A percentile compares a stretch with the other conserved stretches of the same genome.
Conservation (phyloP, 257 asterid species). For the Vinca minor region DNA sequence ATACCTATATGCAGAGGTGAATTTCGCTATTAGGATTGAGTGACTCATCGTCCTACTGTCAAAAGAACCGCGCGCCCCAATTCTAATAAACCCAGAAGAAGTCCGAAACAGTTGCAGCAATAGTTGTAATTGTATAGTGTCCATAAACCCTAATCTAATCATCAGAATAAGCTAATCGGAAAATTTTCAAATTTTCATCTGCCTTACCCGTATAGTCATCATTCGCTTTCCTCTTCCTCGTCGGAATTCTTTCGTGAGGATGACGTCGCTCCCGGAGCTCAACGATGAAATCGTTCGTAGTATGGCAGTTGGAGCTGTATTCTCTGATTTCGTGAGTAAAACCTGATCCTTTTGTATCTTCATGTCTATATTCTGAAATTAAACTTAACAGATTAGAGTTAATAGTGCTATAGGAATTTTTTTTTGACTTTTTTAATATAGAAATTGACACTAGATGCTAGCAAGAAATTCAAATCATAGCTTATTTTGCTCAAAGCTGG, state of each 20-base stretch:
- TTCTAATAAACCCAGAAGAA: background rate
- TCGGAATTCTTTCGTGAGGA: conserved; percentile 12
- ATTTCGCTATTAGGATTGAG: too few relatives aligned
- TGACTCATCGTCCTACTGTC: too few relatives aligned
- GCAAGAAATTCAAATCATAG: background rate
- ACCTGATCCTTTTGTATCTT: background rate
- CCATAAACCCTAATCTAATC: conserved; percentile 10
- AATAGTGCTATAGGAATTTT: background rate
- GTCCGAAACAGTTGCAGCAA: background rate
- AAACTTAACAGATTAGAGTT: background rate
- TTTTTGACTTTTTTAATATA: background rate
- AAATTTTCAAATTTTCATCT: background rate
- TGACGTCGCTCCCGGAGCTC: conserved; percentile 51
- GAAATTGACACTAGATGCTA: background rate
- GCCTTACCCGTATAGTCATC: background rate
- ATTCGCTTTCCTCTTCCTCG: background rate
- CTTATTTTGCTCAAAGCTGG: background rate
- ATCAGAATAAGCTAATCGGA: background rate
- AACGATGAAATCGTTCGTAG: conserved; percentile 60
- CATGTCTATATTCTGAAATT: background rate
- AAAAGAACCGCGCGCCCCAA: conserved; percentile 1
- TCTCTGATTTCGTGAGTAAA: conserved; percentile 78
- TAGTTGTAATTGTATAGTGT: too few relatives aligned
- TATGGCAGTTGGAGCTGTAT: conserved; percentile 80
- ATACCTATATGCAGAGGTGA: too few relatives aligned